Evolutionary conservation across 495 filamentous ascomycete species (phyloP).

Genomic region (Elasticomyces elasticus): DNA sequence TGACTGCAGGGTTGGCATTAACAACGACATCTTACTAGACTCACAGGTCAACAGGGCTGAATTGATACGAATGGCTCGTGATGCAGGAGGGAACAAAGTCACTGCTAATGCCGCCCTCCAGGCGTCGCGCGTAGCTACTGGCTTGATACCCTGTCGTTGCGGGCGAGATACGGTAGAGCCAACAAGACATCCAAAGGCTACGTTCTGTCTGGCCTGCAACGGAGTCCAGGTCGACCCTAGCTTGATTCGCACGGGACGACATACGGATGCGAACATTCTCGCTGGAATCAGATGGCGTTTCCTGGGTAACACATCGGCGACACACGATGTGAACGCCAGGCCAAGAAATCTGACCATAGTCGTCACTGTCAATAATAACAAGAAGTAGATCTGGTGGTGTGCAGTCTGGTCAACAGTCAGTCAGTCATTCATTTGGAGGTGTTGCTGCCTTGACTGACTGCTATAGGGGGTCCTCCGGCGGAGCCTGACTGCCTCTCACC

Average conservation of each 20-base stretch:
- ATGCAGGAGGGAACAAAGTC: neutral
- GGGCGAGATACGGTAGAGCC: neutral
- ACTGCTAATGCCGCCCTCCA: neutral
- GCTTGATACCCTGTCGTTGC: neutral
- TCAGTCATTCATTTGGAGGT: constrained; percentile 1
- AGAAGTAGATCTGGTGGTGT: too few species aligned
- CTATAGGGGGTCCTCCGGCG: neutral
- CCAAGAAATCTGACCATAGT: too few species aligned
- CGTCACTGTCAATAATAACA: too few species aligned
- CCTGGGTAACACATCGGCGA: too few species aligned
- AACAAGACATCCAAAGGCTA: neutral
- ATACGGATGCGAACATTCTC: too few species aligned
- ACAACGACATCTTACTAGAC: too few species aligned
- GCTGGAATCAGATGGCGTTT: too few species aligned
- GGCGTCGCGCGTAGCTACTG: neutral
- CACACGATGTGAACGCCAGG: too few species aligned
- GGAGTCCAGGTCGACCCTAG: neutral
- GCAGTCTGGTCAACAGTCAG: constrained; percentile 3
- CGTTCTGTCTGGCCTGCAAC: neutral
- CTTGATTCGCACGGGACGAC: neutral
- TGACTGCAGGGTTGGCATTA: too few species aligned
- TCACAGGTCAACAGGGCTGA: too few species aligned
- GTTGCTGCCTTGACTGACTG: neutral
- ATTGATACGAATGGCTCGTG: neutral
- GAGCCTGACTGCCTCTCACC: neutral